A percentile compares a stretch with the other conserved stretches of the same genome.
Conservation (phyloP, 139 green algal genomes). For the Chlorella sp. region DNA sequence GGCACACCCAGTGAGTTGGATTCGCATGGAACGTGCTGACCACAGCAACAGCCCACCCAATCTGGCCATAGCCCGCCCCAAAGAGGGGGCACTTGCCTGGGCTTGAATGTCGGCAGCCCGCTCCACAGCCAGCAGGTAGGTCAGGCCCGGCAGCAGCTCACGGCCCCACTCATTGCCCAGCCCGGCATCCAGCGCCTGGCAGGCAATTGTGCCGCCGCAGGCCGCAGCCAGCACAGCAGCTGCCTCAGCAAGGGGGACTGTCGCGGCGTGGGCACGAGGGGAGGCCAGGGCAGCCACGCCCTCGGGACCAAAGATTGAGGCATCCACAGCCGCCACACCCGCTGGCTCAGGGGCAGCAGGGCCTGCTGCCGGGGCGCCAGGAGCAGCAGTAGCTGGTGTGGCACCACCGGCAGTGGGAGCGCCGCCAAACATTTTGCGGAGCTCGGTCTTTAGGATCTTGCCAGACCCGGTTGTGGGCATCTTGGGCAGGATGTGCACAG, state of each 20-base stretch:
- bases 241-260: neutral
- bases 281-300: conserved; percentile 72
- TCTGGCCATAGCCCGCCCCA: too few relatives aligned
- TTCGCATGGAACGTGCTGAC: too few relatives aligned
- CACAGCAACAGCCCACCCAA: too few relatives aligned
- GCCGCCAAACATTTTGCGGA: conserved; percentile 53
- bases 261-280: neutral
- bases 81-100: conserved; percentile 3
- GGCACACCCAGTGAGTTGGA: too few relatives aligned
- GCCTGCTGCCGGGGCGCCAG: neutral
- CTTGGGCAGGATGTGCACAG: conserved; percentile 70
- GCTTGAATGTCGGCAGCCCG: neutral
- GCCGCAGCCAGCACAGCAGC: conserved; percentile 7
- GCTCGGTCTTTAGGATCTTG: conserved; percentile 87
- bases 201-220: neutral
- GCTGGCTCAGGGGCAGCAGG: neutral
- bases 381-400: conserved; percentile 56
- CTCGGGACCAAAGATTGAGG: too few relatives aligned
- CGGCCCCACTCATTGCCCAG: conserved; percentile 29
- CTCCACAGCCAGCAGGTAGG: conserved; percentile 33
- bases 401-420: conserved; percentile 68
- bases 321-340: conserved; percentile 47
- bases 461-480: conserved; percentile 85
- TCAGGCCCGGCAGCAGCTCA: conserved; percentile 19
- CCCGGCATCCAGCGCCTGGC: conserved; percentile 19